A percentile compares a stretch with the other conserved stretches of the same genome.
phyloP scores from a whole-genome alignment of 441 rosid genomes.

The Brassica hybrid region DNA sequence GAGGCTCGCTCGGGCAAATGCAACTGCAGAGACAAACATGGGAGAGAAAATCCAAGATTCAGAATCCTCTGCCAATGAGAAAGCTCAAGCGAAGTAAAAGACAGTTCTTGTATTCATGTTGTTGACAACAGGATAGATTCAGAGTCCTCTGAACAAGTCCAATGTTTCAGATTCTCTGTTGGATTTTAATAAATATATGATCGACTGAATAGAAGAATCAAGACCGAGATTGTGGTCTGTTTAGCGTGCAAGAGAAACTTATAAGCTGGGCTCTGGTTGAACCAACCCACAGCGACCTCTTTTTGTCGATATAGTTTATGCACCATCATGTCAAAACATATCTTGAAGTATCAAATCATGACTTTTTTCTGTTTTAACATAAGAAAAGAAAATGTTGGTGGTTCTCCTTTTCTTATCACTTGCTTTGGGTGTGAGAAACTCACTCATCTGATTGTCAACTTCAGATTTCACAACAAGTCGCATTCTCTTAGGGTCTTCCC shows the following conservation, averaged over 20 bases:
- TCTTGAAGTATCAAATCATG: not conserved
- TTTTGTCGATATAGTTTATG: constrained; percentile 4
- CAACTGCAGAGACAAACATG: constrained; percentile 35
- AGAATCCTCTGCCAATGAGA: constrained; percentile 44
- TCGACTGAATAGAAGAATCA: not conserved
- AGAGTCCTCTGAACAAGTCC: not conserved
- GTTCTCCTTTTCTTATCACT: constrained; percentile 27
- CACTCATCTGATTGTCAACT: constrained; percentile 74
- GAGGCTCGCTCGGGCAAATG: constrained; percentile 43
- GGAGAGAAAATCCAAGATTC: constrained; percentile 44
- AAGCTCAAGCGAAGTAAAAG: constrained; percentile 48
- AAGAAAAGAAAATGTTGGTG: not conserved
- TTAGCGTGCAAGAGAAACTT: constrained; percentile 21
- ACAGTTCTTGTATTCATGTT: constrained; percentile 7
- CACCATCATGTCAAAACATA: not conserved
- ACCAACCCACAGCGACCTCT: not conserved
- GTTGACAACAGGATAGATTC: constrained; percentile 26
- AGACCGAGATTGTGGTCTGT: constrained; percentile 14
- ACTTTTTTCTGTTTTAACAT: not conserved
- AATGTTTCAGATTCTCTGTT: constrained; percentile 2
- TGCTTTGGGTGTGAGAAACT: constrained; percentile 65
- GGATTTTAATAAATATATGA: not conserved
- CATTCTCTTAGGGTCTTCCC: constrained; percentile 94
- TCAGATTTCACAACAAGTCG: constrained; percentile 75
- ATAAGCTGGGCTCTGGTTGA: constrained; percentile 13